These are phyloP conservation scores for Cicer cuneatum DNA, from an alignment of 306 rosid genomes.

Conservation along the genomic window DNA sequence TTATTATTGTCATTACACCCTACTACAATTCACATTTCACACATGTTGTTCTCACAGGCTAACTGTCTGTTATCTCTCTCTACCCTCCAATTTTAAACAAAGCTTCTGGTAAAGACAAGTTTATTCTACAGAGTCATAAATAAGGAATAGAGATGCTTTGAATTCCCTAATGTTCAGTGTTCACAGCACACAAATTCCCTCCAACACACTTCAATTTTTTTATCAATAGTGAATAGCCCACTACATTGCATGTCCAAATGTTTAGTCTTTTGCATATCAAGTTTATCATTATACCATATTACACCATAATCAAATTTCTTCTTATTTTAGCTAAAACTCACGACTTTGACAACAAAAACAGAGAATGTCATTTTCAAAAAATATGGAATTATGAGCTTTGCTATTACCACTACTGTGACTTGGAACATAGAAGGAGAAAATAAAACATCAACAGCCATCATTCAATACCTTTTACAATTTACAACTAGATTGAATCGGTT, in stretches of 20 bases:
- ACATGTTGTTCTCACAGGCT: not conserved
- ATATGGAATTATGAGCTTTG: not conserved
- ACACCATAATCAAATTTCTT: not conserved
- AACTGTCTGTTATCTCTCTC: not conserved
- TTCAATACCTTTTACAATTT: not conserved
- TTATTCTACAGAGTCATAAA: constrained; percentile 16
- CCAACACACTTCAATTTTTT: constrained; percentile 4
- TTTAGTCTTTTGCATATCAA: not conserved
- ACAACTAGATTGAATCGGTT: not conserved
- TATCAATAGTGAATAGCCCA: constrained; percentile 3
- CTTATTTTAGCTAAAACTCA: not conserved
- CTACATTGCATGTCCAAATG: constrained; percentile 24
- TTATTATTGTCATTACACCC: not conserved
- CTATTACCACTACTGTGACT: constrained; percentile 4
- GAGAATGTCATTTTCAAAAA: not conserved
- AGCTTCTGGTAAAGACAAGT: not conserved
- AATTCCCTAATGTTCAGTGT: not conserved
- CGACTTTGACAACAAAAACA: not conserved
- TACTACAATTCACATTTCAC: not conserved
- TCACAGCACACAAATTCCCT: constrained; percentile 24
- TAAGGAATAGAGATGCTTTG: not conserved
- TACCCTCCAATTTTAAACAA: constrained; percentile 1
- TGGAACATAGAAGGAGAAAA: constrained; percentile 1
- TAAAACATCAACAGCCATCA: not conserved
- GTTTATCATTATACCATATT: not conserved